These are phyloP conservation scores for Caryopteris hybrid DNA, from an alignment of 305 asterid species.

Conservation along the genomic window DNA sequence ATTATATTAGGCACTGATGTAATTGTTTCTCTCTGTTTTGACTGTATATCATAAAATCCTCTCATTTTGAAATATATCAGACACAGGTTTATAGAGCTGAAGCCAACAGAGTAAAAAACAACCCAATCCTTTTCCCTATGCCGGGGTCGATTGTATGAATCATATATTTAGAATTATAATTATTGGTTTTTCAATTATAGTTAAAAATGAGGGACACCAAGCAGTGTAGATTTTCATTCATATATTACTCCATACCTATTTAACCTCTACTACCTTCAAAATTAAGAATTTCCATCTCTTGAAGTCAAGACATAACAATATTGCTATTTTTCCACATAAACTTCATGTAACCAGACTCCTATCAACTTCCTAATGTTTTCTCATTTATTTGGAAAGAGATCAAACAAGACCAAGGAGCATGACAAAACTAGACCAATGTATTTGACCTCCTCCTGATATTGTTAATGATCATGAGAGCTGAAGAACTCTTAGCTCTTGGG, in stretches of 20 bases:
- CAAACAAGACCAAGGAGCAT: neutral
- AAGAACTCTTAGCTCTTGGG: neutral
- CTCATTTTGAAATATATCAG: neutral
- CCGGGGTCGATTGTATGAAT: neutral
- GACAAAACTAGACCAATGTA: no score
- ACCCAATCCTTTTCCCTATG: no score
- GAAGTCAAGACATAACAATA: neutral
- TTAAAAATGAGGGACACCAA: neutral
- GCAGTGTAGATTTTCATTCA: neutral
- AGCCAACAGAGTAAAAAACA: no score
- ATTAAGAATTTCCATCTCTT: neutral
- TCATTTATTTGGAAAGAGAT: neutral
- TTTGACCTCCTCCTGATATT: neutral
- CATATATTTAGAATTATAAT: neutral
- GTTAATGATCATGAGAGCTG: neutral
- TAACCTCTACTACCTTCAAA: neutral
- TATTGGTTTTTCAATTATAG: neutral
- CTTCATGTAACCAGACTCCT: neutral
- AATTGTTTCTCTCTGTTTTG: neutral
- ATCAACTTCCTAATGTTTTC: no score
- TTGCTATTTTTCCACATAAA: neutral
- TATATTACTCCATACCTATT: no score
- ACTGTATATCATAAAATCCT: neutral
- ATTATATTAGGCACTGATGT: neutral
- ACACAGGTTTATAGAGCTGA: neutral